Conservation (phyloP, 2,329 filamentous ascomycete species). For the Penicillium italicum region DNA sequence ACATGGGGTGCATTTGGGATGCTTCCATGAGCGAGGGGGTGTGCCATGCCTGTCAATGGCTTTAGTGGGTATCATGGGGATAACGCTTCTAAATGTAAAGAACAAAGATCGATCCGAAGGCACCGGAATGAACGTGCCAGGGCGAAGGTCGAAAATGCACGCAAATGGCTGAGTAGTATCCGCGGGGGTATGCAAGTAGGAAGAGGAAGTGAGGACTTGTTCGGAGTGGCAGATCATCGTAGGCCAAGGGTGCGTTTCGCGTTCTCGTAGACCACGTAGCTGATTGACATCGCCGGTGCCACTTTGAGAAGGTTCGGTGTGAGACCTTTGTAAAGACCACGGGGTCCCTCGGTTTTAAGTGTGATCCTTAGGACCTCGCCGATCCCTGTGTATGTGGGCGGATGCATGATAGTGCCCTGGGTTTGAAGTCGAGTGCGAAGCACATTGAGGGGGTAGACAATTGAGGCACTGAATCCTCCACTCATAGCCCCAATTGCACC, state of each 20-base stretch:
- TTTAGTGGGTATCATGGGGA: constrained; percentile 33
- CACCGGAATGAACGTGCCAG: not conserved
- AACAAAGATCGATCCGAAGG: not conserved
- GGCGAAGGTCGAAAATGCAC: not conserved
- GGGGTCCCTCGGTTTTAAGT: constrained; percentile 72
- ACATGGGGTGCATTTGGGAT: constrained; percentile 10
- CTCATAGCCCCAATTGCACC: constrained; percentile 87
- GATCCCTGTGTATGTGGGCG: constrained; percentile 84
- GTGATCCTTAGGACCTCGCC: constrained; percentile 84
- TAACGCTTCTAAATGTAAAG: constrained; percentile 18
- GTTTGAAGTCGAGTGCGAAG: constrained; percentile 88
- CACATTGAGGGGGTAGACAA: constrained; percentile 93
- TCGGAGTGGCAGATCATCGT: constrained; percentile 30
- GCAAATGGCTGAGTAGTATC: not conserved
- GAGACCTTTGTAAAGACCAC: constrained; percentile 89
- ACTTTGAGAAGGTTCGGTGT: constrained; percentile 96
- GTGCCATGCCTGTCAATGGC: constrained; percentile 13
- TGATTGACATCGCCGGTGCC: constrained; percentile 90
- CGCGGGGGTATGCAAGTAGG: not conserved
- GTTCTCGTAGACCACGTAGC: constrained; percentile 90
- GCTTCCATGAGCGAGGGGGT: constrained; percentile 11
- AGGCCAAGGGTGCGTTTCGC: constrained; percentile 67
- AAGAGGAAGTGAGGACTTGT: not conserved
- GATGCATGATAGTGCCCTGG: constrained; percentile 89
- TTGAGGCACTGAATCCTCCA: constrained; percentile 85